Evolutionary conservation across 2,329 filamentous ascomycete genomes (phyloP).

Genomic region (Calonectria hongkongensis): DNA sequence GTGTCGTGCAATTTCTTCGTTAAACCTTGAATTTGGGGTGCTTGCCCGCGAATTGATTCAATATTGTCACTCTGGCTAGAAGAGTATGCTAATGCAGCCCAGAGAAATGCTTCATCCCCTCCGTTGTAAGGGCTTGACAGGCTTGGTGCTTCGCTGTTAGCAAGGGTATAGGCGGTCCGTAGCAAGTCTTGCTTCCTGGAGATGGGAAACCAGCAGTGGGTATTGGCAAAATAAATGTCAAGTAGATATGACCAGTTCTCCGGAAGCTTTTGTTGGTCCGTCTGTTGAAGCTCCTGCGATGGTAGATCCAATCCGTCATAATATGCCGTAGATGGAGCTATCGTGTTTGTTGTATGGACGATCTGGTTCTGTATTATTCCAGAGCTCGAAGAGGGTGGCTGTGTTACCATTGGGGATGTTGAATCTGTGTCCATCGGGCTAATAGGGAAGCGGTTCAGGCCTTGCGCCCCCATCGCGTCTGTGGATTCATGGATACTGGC

Average conservation of each 20-base stretch:
- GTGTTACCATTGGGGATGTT: neutral
- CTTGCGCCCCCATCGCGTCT: neutral
- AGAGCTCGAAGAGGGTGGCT: neutral
- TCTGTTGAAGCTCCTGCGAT: neutral
- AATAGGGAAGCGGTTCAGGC: neutral
- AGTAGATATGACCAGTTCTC: slow-evolving; percentile 34
- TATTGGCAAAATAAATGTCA: slow-evolving; percentile 35
- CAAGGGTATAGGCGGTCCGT: slow-evolving; percentile 32
- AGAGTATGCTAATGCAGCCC: slow-evolving; percentile 29
- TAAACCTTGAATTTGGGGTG: neutral
- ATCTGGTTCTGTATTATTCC: neutral
- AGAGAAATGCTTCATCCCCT: slow-evolving; percentile 35
- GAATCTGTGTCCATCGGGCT: slow-evolving; percentile 30
- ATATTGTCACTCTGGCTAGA: slow-evolving; percentile 19
- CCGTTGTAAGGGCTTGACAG: neutral
- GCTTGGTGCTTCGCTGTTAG: neutral
- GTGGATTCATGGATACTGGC: neutral
- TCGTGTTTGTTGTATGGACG: neutral
- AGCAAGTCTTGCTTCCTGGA: slow-evolving; percentile 37
- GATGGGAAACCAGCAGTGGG: slow-evolving; percentile 42
- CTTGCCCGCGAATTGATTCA: neutral
- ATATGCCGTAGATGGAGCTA: neutral
- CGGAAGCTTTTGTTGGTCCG: neutral
- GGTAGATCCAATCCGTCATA: neutral
- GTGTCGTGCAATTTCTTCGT: neutral